Evolutionary conservation across 164 flowering plant species (phyloP), one percentile per base, ranked within the genome.

Genomic region (Chimonanthus salicifolius): DNA sequence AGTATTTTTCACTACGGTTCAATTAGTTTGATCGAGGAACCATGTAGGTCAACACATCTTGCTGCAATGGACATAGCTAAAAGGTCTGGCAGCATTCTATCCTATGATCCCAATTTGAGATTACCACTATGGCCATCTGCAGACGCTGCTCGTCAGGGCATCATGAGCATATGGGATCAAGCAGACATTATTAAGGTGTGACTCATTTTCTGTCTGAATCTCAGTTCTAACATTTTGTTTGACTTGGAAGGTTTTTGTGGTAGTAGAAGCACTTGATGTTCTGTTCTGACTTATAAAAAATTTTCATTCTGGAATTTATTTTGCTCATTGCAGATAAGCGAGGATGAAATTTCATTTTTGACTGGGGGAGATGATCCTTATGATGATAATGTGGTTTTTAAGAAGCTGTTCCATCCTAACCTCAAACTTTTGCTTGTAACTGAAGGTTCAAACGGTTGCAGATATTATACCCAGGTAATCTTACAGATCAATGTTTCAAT

Each of bases 61-160:
- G 87, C 87, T 66, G 97, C 97, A 8, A 84, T 89, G 94, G 71
- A 74, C 0, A 80, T 85, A 48, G 97, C 94, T 13, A 89, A 85
- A 77, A 68, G 74, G 58, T 78, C 89, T 46, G 97, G 92, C 47
- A 65, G 87, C 78, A 70, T 91, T 47, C 87, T 91, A 69, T 89
- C 92, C 49, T 91, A 87, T 77, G 97, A 89, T 77, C 92, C 94
- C 9, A 91, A 89, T 81, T 78, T 91, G 83, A 84, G 97, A 71
- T 75, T 89, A 79, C 86, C 89, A 3, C 78, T 91, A 48, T 91
- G 94, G 97, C 90, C 94, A 44, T 91, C 94, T 69, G 84, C 79
- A 18, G 89, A 91, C 74, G 87, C 90, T 80, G 91, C 94, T 71
- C 79, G 84, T 71, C 49, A 83, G 58, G 87, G 76, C 62, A 91